These are phyloP conservation scores for Neurospora sp. DNA, from an alignment of 2,329 filamentous ascomycete species.

Conservation along the genomic window DNA sequence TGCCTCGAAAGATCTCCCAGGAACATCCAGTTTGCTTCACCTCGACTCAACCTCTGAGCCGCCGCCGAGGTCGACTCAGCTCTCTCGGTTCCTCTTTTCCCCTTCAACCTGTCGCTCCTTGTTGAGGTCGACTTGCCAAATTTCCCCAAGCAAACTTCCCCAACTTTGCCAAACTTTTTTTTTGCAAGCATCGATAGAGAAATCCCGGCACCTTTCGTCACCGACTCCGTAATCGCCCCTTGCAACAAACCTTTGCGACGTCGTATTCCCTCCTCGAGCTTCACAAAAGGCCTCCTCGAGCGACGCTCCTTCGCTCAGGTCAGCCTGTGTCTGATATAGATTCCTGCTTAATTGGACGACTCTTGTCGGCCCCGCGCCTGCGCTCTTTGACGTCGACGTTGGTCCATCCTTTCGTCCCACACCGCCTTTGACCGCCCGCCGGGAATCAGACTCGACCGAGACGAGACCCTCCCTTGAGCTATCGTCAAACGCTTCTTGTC, in stretches of 20 bases:
- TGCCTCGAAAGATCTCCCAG: background rate
- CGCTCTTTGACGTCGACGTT: constrained; percentile 7
- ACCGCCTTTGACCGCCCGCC: constrained; percentile 8
- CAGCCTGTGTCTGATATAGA: constrained; percentile 5
- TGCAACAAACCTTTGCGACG: background rate
- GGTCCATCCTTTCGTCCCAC: constrained; percentile 6
- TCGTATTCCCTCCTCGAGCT: background rate
- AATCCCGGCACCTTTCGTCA: background rate
- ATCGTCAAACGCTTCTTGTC: constrained; percentile 2
- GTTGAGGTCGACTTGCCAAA: background rate
- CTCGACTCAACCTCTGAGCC: background rate
- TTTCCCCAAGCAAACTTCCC: background rate
- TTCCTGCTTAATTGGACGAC: constrained; percentile 13
- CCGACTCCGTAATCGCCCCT: background rate
- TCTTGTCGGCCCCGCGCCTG: background rate
- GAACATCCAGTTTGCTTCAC: background rate
- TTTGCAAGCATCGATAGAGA: background rate
- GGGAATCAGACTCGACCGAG: background rate
- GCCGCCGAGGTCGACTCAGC: background rate
- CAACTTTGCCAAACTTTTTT: background rate
- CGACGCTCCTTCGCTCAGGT: constrained; percentile 9
- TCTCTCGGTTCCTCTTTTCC: background rate
- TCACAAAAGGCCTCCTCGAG: constrained; percentile 3
- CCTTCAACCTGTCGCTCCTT: background rate
- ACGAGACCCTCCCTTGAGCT: constrained; percentile 1